A percentile compares a stretch with the other conserved stretches of the same genome.
phyloP scores from a whole-genome alignment of 2,329 filamentous ascomycete species.

The Fusarium sarcochroum region DNA sequence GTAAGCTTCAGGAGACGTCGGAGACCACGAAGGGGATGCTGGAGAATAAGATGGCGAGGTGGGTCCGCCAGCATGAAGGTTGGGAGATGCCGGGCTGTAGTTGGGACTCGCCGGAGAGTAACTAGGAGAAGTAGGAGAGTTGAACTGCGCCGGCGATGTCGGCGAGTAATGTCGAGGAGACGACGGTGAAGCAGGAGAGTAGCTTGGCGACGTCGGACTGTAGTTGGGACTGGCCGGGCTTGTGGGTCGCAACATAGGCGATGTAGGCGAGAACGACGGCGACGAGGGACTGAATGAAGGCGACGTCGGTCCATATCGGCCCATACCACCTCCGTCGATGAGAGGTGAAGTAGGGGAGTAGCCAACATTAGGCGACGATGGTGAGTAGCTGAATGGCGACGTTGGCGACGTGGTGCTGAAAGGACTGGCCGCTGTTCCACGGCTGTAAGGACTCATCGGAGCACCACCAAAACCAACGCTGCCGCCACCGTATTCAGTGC shows the following conservation, averaged over 20 bases:
- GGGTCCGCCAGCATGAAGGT: slow-evolving; percentile 59
- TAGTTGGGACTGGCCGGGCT: slow-evolving; percentile 72
- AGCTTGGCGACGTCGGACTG: slow-evolving; percentile 75
- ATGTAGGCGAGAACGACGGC: slow-evolving; percentile 74
- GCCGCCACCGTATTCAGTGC: slow-evolving; percentile 70
- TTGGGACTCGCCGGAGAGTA: slow-evolving; percentile 80
- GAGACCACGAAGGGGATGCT: slow-evolving; percentile 83
- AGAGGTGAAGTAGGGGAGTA: slow-evolving; percentile 85
- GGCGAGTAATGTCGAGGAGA: slow-evolving; percentile 72
- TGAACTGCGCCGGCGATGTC: slow-evolving; percentile 81
- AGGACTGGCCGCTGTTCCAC: slow-evolving; percentile 76
- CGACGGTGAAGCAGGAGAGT: slow-evolving; percentile 73
- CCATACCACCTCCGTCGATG: slow-evolving; percentile 64
- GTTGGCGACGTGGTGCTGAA: slow-evolving; percentile 80
- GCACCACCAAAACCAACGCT: slow-evolving; percentile 63
- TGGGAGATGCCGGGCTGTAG: slow-evolving; percentile 79
- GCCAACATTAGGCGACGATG: slow-evolving; percentile 78
- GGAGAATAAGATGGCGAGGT: slow-evolving; percentile 76
- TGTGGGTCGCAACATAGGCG: slow-evolving; percentile 69
- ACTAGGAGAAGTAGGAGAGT: slow-evolving; percentile 80
- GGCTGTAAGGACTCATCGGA: slow-evolving; percentile 75
- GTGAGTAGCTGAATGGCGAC: slow-evolving; percentile 79
- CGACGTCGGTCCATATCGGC: slow-evolving; percentile 67
- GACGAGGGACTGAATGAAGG: slow-evolving; percentile 75
- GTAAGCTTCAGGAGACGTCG: slow-evolving; percentile 76